Evolutionary conservation across 441 rosid genomes (phyloP).

Genomic region (Macaranga tanarius): DNA sequence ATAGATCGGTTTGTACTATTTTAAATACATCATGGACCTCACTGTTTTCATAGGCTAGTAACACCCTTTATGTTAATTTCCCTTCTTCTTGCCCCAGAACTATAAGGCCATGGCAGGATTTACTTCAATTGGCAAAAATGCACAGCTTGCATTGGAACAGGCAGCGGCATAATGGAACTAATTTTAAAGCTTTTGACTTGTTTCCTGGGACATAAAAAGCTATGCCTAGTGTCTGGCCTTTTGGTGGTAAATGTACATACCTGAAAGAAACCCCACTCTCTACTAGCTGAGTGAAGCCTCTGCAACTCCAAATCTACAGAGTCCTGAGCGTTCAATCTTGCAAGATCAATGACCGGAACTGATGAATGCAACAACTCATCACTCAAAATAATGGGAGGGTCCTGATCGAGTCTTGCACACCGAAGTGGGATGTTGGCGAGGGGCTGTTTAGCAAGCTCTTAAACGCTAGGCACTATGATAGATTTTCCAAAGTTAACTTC

Average conservation of each 20-base stretch:
- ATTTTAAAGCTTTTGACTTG: too few relatives aligned
- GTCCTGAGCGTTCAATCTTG: not conserved
- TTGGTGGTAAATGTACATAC: not conserved
- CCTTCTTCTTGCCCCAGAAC: too few relatives aligned
- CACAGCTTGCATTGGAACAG: too few relatives aligned
- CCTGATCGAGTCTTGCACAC: not conserved
- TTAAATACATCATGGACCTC: too few relatives aligned
- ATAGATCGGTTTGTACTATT: too few relatives aligned
- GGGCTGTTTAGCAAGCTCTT: conserved; percentile 1
- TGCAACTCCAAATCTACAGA: conserved; percentile 13
- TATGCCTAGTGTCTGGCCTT: not conserved
- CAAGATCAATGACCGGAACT: conserved; percentile 24
- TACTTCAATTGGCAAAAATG: too few relatives aligned
- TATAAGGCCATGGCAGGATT: too few relatives aligned
- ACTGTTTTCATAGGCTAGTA: too few relatives aligned
- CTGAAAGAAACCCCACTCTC: conserved; percentile 29
- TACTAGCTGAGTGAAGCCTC: conserved; percentile 20
- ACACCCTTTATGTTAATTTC: too few relatives aligned
- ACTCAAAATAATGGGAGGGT: not conserved
- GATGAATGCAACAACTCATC: not conserved
- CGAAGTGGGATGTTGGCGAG: conserved; percentile 9
- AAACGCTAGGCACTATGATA: conserved; percentile 14
- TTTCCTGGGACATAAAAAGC: too few relatives aligned
- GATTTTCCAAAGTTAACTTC: conserved; percentile 2
- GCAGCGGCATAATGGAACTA: too few relatives aligned